phyloP scores from a whole-genome alignment of 1,139 yeast genomes.

The Pichia sp. region DNA sequence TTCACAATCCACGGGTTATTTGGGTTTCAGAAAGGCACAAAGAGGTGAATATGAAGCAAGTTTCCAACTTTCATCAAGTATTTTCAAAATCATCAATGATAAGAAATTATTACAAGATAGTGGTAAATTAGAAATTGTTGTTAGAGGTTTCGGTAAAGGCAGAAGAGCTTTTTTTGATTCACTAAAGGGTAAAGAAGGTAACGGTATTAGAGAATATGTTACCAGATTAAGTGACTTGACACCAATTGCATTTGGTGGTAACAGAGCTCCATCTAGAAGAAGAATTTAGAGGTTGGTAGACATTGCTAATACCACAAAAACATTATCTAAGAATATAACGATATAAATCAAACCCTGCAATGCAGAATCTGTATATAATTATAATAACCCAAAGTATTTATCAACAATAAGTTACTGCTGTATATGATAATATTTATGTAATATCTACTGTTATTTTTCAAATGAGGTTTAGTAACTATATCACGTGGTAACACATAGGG shows the following conservation, averaged over 20 bases:
- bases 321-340: not conserved
- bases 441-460: not conserved
- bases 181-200: conserved; percentile 85
- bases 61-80: conserved; percentile 73
- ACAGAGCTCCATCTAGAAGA: conserved; percentile 75
- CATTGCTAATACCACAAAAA: not conserved
- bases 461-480: not conserved
- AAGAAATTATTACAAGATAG: conserved; percentile 19
- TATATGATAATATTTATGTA: too few species aligned
- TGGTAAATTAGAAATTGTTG: conserved; percentile 59
- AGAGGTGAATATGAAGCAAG: conserved; percentile 93
- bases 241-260: conserved; percentile 86
- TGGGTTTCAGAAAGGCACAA: conserved; percentile 72
- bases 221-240: conserved; percentile 72
- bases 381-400: not conserved
- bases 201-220: conserved; percentile 53
- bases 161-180: conserved; percentile 83
- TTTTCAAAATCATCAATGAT: conserved; percentile 55
- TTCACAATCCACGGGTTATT: conserved; percentile 62
- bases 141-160: conserved; percentile 83
- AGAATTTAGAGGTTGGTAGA: too few species aligned
- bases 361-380: not conserved
- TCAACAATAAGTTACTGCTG: not conserved
- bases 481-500: not conserved
- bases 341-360: not conserved